Conservation (phyloP, 1,284 basidiomycete genomes). For the Cryptococcus sp. region DNA sequence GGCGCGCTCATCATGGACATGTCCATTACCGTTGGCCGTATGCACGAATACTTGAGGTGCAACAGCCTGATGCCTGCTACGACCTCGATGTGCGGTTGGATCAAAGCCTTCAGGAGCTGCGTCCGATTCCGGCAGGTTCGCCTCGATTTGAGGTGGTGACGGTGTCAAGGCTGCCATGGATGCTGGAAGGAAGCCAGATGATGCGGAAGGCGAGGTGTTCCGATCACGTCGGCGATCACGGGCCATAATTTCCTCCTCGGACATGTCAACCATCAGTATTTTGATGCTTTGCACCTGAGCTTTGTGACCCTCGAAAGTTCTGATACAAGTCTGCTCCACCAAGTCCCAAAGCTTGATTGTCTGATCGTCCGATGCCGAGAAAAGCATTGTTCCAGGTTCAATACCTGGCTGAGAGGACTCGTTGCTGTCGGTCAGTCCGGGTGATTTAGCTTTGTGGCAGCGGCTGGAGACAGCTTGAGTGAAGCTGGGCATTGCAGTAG, state of each 20-base stretch:
- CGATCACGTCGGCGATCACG: slow-evolving; percentile 14
- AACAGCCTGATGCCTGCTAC: slow-evolving; percentile 20
- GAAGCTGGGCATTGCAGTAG: slow-evolving; percentile 52
- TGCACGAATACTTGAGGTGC: slow-evolving; percentile 44
- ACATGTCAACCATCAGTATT: slow-evolving; percentile 65
- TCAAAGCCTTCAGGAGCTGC: slow-evolving; percentile 31
- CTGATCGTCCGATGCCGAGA: slow-evolving; percentile 94
- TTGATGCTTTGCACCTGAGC: slow-evolving; percentile 93
- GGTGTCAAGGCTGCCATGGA: slow-evolving; percentile 4
- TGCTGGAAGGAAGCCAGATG: slow-evolving; percentile 17
- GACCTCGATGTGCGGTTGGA: slow-evolving; percentile 22
- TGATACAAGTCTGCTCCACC: slow-evolving; percentile 72
- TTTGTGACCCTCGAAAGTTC: slow-evolving; percentile 85
- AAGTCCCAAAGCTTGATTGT: slow-evolving; percentile 95
- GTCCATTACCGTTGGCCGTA: slow-evolving; percentile 7
- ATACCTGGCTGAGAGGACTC: slow-evolving; percentile 54
- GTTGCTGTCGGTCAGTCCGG: slow-evolving; percentile 5
- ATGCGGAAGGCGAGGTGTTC: slow-evolving; percentile 12
- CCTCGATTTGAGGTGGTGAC: slow-evolving; percentile 9
- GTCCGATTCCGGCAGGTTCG: slow-evolving; percentile 4
- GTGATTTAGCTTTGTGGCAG: slow-evolving; percentile 17
- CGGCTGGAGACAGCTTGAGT: slow-evolving; percentile 25
- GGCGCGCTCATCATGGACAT: slow-evolving; percentile 3
- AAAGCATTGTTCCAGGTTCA: slow-evolving; percentile 85
- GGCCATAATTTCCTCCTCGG: slow-evolving; percentile 34